Percentiles rank a stretch among this genome's conserved stretches.
These are phyloP conservation scores for Porcisia hertigi DNA, from an alignment of 208 protist species.

Conservation along the genomic window DNA sequence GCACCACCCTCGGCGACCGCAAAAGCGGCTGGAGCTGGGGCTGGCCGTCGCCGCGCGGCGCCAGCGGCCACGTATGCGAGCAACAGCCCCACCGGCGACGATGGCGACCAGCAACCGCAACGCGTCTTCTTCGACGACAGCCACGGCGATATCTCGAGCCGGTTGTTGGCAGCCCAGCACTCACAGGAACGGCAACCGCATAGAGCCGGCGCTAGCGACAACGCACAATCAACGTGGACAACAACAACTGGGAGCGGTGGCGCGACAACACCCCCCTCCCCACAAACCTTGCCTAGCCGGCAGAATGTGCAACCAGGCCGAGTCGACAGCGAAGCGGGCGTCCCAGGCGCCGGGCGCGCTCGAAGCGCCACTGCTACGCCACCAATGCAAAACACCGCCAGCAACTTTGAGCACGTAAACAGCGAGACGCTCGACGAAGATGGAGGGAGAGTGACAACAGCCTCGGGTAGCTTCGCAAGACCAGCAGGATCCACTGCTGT, in stretches of 20 bases:
- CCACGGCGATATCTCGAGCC: conserved; percentile 9
- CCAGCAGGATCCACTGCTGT: conserved; percentile 5
- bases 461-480: background rate
- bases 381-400: background rate
- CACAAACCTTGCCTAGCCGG: background rate
- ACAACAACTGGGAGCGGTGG: background rate
- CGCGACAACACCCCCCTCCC: background rate
- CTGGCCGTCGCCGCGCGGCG: background rate
- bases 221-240: background rate
- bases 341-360: background rate
- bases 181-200: background rate
- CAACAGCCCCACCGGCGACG: conserved; percentile 3
- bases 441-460: background rate
- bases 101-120: background rate
- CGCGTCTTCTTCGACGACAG: conserved; percentile 28
- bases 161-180: background rate
- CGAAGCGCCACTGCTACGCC: background rate
- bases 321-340: no score
- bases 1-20: background rate
- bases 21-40: background rate
- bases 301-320: background rate
- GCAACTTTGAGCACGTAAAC: background rate
- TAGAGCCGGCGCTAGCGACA: background rate
- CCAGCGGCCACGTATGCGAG: background rate
- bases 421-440: conserved; percentile 2